Conservation (phyloP, 177 flowering plant genomes). For the Vitis hybrid region DNA sequence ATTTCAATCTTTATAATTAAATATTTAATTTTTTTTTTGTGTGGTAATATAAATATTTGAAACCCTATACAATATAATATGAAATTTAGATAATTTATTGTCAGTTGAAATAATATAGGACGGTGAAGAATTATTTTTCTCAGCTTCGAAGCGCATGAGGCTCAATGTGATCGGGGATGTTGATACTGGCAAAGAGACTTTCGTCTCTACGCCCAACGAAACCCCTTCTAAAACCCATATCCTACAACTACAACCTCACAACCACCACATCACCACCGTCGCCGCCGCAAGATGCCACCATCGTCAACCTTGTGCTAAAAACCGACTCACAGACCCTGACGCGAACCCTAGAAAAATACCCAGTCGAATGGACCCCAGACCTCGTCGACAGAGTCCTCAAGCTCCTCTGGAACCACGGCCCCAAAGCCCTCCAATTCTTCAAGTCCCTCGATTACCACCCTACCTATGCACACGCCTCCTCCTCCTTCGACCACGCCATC, state of each 20-base stretch:
- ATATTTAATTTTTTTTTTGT: too few species aligned
- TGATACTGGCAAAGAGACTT: background rate
- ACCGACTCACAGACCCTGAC: slow-evolving; percentile 29
- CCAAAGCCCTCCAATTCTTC: slow-evolving; percentile 84
- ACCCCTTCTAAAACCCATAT: background rate
- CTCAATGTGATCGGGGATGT: background rate
- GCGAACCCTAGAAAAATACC: slow-evolving; percentile 23
- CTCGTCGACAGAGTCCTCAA: slow-evolving; percentile 63
- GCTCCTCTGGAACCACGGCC: slow-evolving; percentile 85
- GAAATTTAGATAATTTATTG: too few species aligned
- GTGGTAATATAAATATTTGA: too few species aligned
- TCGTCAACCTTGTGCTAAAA: slow-evolving; percentile 40
- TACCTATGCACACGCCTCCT: slow-evolving; percentile 48
- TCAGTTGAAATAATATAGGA: too few species aligned
- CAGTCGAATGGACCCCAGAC: slow-evolving; percentile 49
- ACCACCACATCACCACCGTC: slow-evolving; percentile 13
- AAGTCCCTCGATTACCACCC: slow-evolving; percentile 46
- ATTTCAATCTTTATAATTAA: too few species aligned
- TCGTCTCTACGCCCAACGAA: background rate
- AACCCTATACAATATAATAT: too few species aligned
- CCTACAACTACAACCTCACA: slow-evolving; percentile 2
- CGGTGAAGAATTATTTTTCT: too few species aligned
- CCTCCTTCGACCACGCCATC: slow-evolving; percentile 75
- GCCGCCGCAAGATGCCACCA: slow-evolving; percentile 15
- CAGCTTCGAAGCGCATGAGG: too few species aligned